Evolutionary conservation across 2,329 filamentous ascomycete genomes (phyloP), one percentile per base, ranked within the genome.

Genomic region (Penicillium digitatum): DNA sequence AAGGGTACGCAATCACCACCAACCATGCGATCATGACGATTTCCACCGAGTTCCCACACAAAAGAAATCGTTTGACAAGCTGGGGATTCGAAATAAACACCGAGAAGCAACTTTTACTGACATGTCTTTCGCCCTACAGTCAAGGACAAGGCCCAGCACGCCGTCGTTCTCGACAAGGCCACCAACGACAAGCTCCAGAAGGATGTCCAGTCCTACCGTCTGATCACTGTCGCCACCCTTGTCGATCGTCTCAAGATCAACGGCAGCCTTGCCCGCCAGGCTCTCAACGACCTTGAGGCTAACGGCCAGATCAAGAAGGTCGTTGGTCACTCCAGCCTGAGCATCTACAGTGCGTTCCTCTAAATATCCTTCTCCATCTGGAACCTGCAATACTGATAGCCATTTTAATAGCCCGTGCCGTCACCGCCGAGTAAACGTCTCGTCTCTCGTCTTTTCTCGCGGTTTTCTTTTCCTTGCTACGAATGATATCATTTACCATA

Each of bases 71-170:
- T 61, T 61, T 48, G 24, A 54, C 51, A 38, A 38, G 45, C 51
- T 48, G 58, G 49, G 48, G 42, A 49, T 43, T 32, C 50, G 43
- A 54, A 48, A 43, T 45, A 27, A 39, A 18, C 51, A 38, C 24
- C 35, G 56, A 51, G 42, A 53, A 42, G 24, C 55, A 56, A 44
- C 26, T 37, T 44, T 38, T 42, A 31, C 48, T 50, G 55, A 71
- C 64, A 58, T 53, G 39, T 54, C 58, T 61, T 59, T 60, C 62
- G 57, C 37, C 53, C 26, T 65, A 83, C 79, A 91, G 94, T 99
- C 85, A 99, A 99, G 94, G 94, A 99, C 87, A 99, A 99, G 92
- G 93, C 94, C 81, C 89, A 97, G 80, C 94, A 99, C 87, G 90
- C 76, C 80, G 94, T 99, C 81, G 85, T 97, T 76, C 90, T 99